Evolutionary conservation across 2,329 filamentous ascomycete genomes (phyloP), one percentile per base, ranked within the genome.

Genomic region (Hypoxylon sp.): DNA sequence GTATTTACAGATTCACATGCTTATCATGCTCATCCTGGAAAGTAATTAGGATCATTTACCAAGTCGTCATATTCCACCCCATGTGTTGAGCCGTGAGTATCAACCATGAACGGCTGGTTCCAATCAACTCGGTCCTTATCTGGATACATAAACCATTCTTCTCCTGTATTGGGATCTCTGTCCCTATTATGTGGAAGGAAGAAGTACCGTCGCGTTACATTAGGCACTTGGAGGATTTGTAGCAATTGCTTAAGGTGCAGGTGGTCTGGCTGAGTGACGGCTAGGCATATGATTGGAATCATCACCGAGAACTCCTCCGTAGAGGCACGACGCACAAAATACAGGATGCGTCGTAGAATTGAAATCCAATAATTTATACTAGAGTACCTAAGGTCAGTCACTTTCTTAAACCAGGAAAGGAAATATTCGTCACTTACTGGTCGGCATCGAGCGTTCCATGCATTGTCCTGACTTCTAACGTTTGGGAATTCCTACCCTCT

Each of bases 391-490:
- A 64, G 5, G 59, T 64, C n/a, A 64, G 50, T 33, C 22, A 29
- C 39, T 39, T 52, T 19, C 13, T 50, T 24, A 46, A 46, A 8
- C 13, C n/a, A 10, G 17, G 2, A n/a, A 24, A 24, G 11, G 5
- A 52, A 47, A 29, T 29, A 31, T 14, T 14, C 22, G 3, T 10
- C 4, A 65, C 65, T 58, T 65, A 68, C 65, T 74, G 65, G 22
- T 71, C 66, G 8, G 67, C 72, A 52, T 75, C 72, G 13, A 74
- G 44, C 19, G 73, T 74, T 5, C 73, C 73, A 2, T 74, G 72
- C 72, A 75, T 70, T 5, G 56, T 60, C 37, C 63, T 54, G 26
- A 63, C 22, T 44, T 70, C 68, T 42, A 68, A 47, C 9, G 68
- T 70, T 39, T 63, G 51, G 17, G 26, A 2, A 2, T 9, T 9